Evolutionary conservation across 371 early-diverging fungal genomes (phyloP).

Genomic region (Mucor sp.): DNA sequence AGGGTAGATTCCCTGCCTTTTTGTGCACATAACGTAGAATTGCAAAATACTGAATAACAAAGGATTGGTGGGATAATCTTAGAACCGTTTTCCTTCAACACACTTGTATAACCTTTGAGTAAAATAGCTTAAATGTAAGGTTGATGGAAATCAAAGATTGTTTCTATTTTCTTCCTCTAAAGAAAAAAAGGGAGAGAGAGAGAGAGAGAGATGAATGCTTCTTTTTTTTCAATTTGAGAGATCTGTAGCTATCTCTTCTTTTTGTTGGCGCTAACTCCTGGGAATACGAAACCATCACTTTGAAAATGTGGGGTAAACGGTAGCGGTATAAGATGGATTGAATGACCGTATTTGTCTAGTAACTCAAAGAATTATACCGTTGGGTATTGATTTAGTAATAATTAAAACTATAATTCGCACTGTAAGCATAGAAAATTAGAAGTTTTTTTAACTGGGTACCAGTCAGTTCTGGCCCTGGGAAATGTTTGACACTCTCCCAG

Average conservation of each 20-base stretch:
- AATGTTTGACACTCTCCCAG: conserved; percentile 22
- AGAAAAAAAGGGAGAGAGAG: neutral
- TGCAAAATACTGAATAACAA: neutral
- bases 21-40: neutral
- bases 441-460: conserved; percentile 3
- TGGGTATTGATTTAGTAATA: neutral
- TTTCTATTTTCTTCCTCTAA: neutral
- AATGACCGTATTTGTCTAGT: neutral
- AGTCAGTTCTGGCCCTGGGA: conserved; percentile 18
- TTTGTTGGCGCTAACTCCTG: neutral
- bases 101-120: neutral
- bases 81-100: neutral
- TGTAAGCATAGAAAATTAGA: neutral
- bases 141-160: neutral
- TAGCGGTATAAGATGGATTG: neutral
- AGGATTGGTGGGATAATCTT: conserved; percentile 2
- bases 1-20: neutral
- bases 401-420: neutral
- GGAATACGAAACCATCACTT: neutral
- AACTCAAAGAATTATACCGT: conserved; percentile 2
- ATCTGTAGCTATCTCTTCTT: neutral
- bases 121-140: neutral
- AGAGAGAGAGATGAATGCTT: neutral
- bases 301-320: conserved; percentile 7
- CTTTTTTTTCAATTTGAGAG: neutral